Base-by-base conservation (phyloP, 495 filamentous ascomycete species). In the Talaromyces thailandensis region DNA sequence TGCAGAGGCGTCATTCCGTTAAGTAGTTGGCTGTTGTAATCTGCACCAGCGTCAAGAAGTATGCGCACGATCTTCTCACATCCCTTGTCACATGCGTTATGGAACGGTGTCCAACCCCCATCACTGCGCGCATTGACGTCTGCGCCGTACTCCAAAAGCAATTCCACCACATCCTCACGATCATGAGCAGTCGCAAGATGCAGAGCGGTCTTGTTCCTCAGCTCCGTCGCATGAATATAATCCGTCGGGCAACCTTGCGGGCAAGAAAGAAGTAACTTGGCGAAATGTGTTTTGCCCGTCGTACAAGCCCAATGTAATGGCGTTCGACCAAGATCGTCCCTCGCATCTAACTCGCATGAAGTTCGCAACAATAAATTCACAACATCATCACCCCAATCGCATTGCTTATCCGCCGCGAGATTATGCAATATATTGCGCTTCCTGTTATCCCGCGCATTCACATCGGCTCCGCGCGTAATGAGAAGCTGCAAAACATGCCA, bases 281-380 rank as follows among this genome's bases (percentile, higher is more conserved):
- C 82, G 21, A 88, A 69, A 24, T 73, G 71, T 45, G 74, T 67
- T 66, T 87, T 87, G 9, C 84, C 82, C 48, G 84, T 85, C 21
- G 81, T 83, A 61, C 83, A 83, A 26, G 86, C 84, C 86, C 85
- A 87, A 64, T 86, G 79, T 58, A 88, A 64, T 28, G 86, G 81
- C 31, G 82, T 84, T 25, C 86, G 69, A 14, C 82, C 81, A 18
- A 85, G 69, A 63, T 77, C 74, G 70, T 73, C 80, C 63, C 61
- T 72, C 8, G 65, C 77, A 66, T 80, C 80, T 61, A 82, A 68
- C 9, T 70, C 58, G 60, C 79, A 77, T 31, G 71, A 65, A n/a
- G 75, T 77, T 25, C 64, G 58, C 62, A 84, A 62, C 40, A 85
- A 51, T 26, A 81, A 62, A 40, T 69, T 65, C 24, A 84, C 75